phyloP scores from a whole-genome alignment of 108 stramenopile species.

The Skeletonema tropicum region DNA sequence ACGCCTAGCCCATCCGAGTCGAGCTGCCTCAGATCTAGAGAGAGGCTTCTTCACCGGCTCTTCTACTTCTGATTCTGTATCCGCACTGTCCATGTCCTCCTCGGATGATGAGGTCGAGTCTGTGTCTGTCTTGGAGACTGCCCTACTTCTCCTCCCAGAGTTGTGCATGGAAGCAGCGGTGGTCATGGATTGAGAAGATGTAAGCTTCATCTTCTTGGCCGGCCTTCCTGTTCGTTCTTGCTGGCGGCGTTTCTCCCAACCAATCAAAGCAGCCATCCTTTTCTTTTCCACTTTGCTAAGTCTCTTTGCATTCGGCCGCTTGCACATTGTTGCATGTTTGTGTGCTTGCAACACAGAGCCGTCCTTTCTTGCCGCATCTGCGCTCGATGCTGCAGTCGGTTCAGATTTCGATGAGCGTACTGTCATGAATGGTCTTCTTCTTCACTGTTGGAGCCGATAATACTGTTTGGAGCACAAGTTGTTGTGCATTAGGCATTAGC shows the following conservation, averaged over 20 bases:
- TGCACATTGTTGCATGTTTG: neutral
- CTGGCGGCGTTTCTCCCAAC: constrained; percentile 30
- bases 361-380: neutral
- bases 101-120: constrained; percentile 1
- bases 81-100: neutral
- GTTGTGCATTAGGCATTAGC: no score
- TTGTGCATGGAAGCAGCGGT: neutral
- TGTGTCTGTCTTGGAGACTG: neutral
- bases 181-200: neutral
- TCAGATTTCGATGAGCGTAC: neutral
- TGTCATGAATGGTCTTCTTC: neutral
- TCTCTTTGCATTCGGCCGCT: constrained; percentile 4
- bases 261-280: constrained; percentile 32
- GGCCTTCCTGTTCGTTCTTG: neutral
- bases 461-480: no score
- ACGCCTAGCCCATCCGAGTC: constrained; percentile 4
- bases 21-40: neutral
- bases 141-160: neutral
- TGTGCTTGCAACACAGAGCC: neutral
- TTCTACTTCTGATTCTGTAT: neutral
- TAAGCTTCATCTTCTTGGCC: constrained; percentile 1
- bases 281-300: constrained; percentile 35
- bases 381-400: neutral
- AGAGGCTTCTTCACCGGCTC: neutral
- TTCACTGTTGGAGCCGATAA: neutral